Conservation (phyloP, 2,329 filamentous ascomycete species). For the Clonostachys rhizophaga region DNA sequence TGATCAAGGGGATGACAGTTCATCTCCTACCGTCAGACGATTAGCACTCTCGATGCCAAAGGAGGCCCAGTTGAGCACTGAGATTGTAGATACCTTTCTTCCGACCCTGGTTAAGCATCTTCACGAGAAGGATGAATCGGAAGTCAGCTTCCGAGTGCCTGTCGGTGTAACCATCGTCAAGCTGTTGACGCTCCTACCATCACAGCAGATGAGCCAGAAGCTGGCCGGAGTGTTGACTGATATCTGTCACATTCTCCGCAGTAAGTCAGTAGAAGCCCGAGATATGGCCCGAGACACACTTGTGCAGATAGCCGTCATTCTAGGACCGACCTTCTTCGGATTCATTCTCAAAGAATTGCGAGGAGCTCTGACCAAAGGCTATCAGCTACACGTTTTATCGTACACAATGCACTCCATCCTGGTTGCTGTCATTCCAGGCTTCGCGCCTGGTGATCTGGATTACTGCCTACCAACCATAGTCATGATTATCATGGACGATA, state of each 20-base stretch:
- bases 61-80: constrained; percentile 61
- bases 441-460: constrained; percentile 79
- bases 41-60: constrained; percentile 65
- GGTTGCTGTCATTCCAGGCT: constrained; percentile 66
- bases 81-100: constrained; percentile 71
- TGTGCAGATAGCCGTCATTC: constrained; percentile 72
- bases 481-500: constrained; percentile 91
- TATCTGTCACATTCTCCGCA: constrained; percentile 87
- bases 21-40: constrained; percentile 21
- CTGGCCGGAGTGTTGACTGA: constrained; percentile 85
- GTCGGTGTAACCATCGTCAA: constrained; percentile 88
- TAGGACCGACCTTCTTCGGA: constrained; percentile 79
- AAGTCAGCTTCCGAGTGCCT: constrained; percentile 87
- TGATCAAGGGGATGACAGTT: constrained; percentile 17
- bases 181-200: constrained; percentile 74
- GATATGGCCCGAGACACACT: constrained; percentile 89
- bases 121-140: constrained; percentile 90
- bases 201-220: constrained; percentile 65
- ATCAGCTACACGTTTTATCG: constrained; percentile 91
- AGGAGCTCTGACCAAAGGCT: constrained; percentile 76
- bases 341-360: constrained; percentile 92
- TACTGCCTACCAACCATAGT: constrained; percentile 79
- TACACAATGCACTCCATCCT: constrained; percentile 93
- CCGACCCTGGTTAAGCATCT: constrained; percentile 79
- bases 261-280: constrained; percentile 80